phyloP scores from a whole-genome alignment of 139 green algal species.

The Bryopsis sp. region DNA sequence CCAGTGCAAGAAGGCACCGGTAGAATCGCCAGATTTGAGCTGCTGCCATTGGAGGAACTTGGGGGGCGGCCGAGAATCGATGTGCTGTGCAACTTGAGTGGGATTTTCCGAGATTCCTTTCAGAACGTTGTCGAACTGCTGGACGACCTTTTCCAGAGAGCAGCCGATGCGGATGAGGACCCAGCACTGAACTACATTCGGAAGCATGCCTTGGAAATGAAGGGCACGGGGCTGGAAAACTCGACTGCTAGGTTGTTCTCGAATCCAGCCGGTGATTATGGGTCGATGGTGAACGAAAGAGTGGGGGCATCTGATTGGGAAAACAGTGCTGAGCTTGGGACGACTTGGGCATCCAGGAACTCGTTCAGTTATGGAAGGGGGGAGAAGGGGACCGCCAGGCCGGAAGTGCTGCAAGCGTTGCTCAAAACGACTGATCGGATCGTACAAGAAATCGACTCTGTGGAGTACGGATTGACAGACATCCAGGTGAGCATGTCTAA shows the following conservation, averaged over 20 bases:
- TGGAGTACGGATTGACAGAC: constrained; percentile 98
- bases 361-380: constrained; percentile 84
- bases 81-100: constrained; percentile 91
- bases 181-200: constrained; percentile 80
- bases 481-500: constrained; percentile 60
- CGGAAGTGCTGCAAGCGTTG: constrained; percentile 64
- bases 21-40: constrained; percentile 70
- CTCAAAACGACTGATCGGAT: constrained; percentile 76
- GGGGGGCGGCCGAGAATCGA: constrained; percentile 77
- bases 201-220: constrained; percentile 79
- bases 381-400: constrained; percentile 62
- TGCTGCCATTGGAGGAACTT: constrained; percentile 63
- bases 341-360: constrained; percentile 91
- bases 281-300: constrained; percentile 97
- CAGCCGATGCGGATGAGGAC: constrained; percentile 62
- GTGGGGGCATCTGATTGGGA: constrained; percentile 70
- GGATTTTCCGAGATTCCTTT: constrained; percentile 90
- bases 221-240: constrained; percentile 47
- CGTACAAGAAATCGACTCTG: constrained; percentile 88
- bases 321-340: constrained; percentile 77
- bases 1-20: constrained; percentile 79
- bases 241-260: constrained; percentile 77
- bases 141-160: constrained; percentile 86
- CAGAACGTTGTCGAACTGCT: constrained; percentile 92
- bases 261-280: constrained; percentile 91